Base-by-base conservation (phyloP, 495 filamentous ascomycete species). In the Penicillium waksmanii region DNA sequence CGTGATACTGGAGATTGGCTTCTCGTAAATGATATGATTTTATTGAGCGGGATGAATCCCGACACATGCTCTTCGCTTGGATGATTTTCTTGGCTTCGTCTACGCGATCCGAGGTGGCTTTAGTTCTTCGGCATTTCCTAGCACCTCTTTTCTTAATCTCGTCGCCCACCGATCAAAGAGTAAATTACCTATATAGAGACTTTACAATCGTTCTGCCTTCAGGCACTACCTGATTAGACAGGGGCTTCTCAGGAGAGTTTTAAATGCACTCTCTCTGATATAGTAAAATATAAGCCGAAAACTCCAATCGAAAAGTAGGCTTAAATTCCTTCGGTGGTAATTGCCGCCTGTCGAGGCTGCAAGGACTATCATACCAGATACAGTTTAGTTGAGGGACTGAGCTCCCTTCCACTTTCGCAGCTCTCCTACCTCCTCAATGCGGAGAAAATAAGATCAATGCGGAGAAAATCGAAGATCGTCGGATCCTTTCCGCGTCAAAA, bases 401-500 rank as follows among this genome's bases (percentile, higher is more conserved):
- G 19, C 46, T 48, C 9, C 0, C 23, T 38, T 44, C 9, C n/a
- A 44, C 5, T 18, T 44, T 18, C 3, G n/a, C 17, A n/a, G 5
- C n/a, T 44, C n/a, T 44, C 17, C n/a, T 17, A 19, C 7, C 15
- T 9, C 18, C 13, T 25, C 8, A 48, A 12, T 48, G 46, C 46
- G 46, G 46, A 27, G 46, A 44, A 27, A 7, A 46, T n/a, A 44
- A 27, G 10, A 46, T 13, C 21, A 48, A 12, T 48, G 46, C 46
- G 46, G 46, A 27, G 46, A 44, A 27, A 7, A 46, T n/a, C 46
- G 46, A 44, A 27, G 10, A 46, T 13, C 21, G 10, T 27, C 46
- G 46, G 46, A 23, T 48, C 23, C 46, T 48, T 48, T 48, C 46
- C 46, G 46, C 46, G 23, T 48, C 18, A 19, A 46, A 23, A 23